A percentile compares a stretch with the other conserved stretches of the same genome.
Evolutionary conservation across 2,329 filamentous ascomycete genomes (phyloP).

Genomic region (Didymella arachidicola): DNA sequence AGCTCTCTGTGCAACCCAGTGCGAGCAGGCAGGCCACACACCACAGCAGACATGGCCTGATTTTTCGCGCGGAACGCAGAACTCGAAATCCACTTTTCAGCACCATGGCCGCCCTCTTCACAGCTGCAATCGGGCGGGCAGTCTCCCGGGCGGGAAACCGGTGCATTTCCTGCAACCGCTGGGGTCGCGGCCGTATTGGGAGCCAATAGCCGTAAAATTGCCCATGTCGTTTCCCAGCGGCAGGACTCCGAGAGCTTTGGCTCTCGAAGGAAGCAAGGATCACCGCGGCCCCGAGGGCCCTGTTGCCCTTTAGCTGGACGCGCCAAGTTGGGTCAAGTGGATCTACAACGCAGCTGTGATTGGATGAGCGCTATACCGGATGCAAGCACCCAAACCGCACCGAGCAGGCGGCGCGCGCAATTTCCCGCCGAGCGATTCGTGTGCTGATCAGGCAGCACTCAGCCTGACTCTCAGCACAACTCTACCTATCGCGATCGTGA

Average conservation of each 20-base stretch:
- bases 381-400: constrained; percentile 7
- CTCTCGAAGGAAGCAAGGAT: constrained; percentile 5
- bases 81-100: constrained; percentile 12
- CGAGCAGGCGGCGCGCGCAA: constrained; percentile 15
- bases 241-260: constrained; percentile 1
- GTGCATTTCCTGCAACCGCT: constrained; percentile 8
- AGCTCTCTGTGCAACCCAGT: constrained; percentile 26
- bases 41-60: constrained; percentile 32
- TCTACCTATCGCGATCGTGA: background rate
- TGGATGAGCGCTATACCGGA: constrained; percentile 3
- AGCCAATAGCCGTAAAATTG: constrained; percentile 15
- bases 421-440: constrained; percentile 10
- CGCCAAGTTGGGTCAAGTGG: constrained; percentile 8
- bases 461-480: constrained; percentile 14
- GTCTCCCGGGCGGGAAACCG: constrained; percentile 13
- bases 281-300: constrained; percentile 4
- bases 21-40: constrained; percentile 24
- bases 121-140: constrained; percentile 20
- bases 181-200: constrained; percentile 11
- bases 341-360: background rate
- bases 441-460: constrained; percentile 1
- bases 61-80: constrained; percentile 14
- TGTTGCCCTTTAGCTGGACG: constrained; percentile 11
- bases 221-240: constrained; percentile 7
- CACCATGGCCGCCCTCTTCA: constrained; percentile 4